A percentile compares a stretch with the other conserved stretches of the same genome.
Evolutionary conservation across 2,329 filamentous ascomycete species (phyloP).

Genomic region (Mariannaea sp.): DNA sequence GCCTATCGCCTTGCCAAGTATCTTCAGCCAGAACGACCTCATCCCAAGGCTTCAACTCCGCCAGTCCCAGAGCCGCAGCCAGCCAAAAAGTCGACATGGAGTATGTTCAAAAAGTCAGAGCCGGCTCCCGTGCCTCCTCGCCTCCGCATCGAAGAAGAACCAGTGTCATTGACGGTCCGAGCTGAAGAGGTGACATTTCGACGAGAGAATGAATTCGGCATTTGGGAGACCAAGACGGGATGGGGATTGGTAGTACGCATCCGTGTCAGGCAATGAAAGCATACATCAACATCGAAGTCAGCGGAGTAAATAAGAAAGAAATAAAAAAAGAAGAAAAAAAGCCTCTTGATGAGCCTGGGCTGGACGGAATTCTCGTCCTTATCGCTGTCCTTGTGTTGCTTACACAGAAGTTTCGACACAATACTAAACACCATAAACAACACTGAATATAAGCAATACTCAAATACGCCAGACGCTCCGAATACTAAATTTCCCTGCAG

Average conservation of each 20-base stretch:
- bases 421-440: no score
- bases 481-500: no score
- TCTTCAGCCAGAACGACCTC: constrained; percentile 45
- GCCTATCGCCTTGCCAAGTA: constrained; percentile 51
- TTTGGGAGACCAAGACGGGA: constrained; percentile 56
- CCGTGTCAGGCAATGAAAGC: constrained; percentile 25
- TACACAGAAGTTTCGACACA: no score
- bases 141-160: constrained; percentile 22
- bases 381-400: no score
- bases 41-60: constrained; percentile 29
- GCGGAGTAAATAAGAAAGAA: no score
- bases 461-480: no score
- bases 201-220: constrained; percentile 55
- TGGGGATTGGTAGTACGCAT: constrained; percentile 55
- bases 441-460: no score
- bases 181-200: constrained; percentile 57
- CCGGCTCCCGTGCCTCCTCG: constrained; percentile 13
- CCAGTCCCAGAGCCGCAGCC: constrained; percentile 41
- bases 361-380: no score
- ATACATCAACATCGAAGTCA: no score
- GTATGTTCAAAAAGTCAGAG: constrained; percentile 38
- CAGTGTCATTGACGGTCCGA: constrained; percentile 47
- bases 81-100: constrained; percentile 44
- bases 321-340: no score
- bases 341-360: no score